phyloP scores from a whole-genome alignment of 1,139 yeast genomes.

The Nakaseomyces delphensis region DNA sequence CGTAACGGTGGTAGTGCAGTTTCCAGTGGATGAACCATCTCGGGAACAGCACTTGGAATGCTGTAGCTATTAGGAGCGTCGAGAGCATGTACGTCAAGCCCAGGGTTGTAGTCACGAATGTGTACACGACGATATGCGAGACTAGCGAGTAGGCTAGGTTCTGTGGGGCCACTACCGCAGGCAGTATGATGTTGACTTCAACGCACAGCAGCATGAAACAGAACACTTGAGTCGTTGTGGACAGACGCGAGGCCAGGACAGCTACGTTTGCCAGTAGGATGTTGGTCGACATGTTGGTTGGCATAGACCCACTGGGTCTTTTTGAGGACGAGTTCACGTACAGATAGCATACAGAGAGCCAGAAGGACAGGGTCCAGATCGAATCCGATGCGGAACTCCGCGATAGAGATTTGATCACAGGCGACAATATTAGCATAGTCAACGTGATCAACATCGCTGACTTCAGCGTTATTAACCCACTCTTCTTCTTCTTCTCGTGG shows the following conservation, averaged over 20 bases:
- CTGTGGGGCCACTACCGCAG: constrained; percentile 16
- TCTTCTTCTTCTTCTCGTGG: background rate
- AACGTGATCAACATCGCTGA: constrained; percentile 63
- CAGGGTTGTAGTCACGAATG: constrained; percentile 18
- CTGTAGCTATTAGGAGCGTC: constrained; percentile 15
- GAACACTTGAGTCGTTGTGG: constrained; percentile 68
- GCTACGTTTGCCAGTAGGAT: constrained; percentile 79
- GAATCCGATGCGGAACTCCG: constrained; percentile 88
- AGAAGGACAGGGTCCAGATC: constrained; percentile 83
- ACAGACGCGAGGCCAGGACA: constrained; percentile 76
- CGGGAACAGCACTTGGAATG: constrained; percentile 22
- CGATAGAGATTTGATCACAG: constrained; percentile 81
- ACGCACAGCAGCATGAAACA: constrained; percentile 42
- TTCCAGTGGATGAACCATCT: constrained; percentile 29
- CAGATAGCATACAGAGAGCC: constrained; percentile 63
- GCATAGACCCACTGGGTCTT: constrained; percentile 10
- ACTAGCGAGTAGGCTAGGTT: constrained; percentile 9
- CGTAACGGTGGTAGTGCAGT: constrained; percentile 23
- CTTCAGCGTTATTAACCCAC: constrained; percentile 34
- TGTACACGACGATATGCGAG: constrained; percentile 22
- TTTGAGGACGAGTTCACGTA: constrained; percentile 18
- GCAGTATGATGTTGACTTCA: constrained; percentile 28
- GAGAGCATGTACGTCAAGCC: constrained; percentile 21
- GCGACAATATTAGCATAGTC: constrained; percentile 69
- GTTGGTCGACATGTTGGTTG: constrained; percentile 68